Evolutionary conservation across 805 yeast species (phyloP).

Genomic region (Debaryomyces castellii): DNA sequence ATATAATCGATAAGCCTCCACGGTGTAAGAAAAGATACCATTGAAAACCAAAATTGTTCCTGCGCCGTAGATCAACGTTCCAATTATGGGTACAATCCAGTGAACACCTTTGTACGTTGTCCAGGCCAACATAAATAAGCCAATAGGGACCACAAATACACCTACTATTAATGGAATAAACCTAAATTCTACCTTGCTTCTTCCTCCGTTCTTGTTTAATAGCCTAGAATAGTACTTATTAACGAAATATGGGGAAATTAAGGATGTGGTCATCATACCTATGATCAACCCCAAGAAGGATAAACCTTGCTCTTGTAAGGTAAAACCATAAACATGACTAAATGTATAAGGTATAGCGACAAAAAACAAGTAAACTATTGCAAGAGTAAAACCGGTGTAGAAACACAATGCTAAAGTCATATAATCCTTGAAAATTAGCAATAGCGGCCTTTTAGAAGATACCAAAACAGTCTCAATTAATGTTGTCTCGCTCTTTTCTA

Average conservation of each 20-base stretch:
- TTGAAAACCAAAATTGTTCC: slow-evolving; percentile 56
- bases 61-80: slow-evolving; percentile 33
- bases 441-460: slow-evolving; percentile 13
- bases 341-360: slow-evolving; percentile 41
- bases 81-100: slow-evolving; percentile 59
- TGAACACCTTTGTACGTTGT: slow-evolving; percentile 64
- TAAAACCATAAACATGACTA: slow-evolving; percentile 36
- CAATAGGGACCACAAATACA: slow-evolving; percentile 67
- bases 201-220: slow-evolving; percentile 37
- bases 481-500: slow-evolving; percentile 24
- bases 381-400: slow-evolving; percentile 44
- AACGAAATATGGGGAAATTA: slow-evolving; percentile 25
- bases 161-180: slow-evolving; percentile 69
- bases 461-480: slow-evolving; percentile 16
- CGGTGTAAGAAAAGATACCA: neutral
- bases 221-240: slow-evolving; percentile 26
- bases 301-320: slow-evolving; percentile 23
- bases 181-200: slow-evolving; percentile 72
- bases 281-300: slow-evolving; percentile 27
- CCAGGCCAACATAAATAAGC: slow-evolving; percentile 83
- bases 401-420: slow-evolving; percentile 31
- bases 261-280: slow-evolving; percentile 35
- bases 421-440: slow-evolving; percentile 23
- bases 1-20: slow-evolving; percentile 51
- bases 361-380: slow-evolving; percentile 41